phyloP scores from a whole-genome alignment of 2,329 filamentous ascomycete species.

The Trichoderma citrinoviride region DNA sequence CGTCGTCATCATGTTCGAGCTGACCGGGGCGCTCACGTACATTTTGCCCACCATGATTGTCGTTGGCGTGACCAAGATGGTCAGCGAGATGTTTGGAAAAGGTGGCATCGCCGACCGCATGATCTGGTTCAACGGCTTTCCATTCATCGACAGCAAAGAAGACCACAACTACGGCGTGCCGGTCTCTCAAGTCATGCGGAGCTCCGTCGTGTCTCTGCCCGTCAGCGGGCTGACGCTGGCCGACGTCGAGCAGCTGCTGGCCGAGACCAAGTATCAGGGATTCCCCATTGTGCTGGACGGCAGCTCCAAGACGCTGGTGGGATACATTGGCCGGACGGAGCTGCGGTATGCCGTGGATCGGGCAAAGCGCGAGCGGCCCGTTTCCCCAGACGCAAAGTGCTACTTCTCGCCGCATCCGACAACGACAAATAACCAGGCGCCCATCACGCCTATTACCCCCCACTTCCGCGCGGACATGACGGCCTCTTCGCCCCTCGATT shows the following conservation, averaged over 20 bases:
- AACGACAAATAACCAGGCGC: slow-evolving; percentile 26
- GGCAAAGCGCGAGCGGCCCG: slow-evolving; percentile 64
- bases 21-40: slow-evolving; percentile 95
- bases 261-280: slow-evolving; percentile 80
- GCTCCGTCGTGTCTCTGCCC: slow-evolving; percentile 70
- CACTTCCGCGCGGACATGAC: slow-evolving; percentile 58
- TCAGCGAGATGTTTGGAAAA: slow-evolving; percentile 87
- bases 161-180: slow-evolving; percentile 95
- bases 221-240: slow-evolving; percentile 70
- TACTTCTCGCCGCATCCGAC: slow-evolving; percentile 59
- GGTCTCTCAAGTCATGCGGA: slow-evolving; percentile 86
- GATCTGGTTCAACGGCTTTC: slow-evolving; percentile 98
- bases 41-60: slow-evolving; percentile 99
- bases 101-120: slow-evolving; percentile 96
- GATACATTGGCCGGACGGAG: slow-evolving; percentile 91
- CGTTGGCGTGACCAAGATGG: slow-evolving; percentile 91
- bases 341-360: slow-evolving; percentile 86
- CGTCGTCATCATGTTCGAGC: slow-evolving; percentile 98
- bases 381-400: slow-evolving; percentile 69
- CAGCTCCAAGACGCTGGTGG: slow-evolving; percentile 69
- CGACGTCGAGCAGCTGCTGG: slow-evolving; percentile 73
- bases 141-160: slow-evolving; percentile 95
- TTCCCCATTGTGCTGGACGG: slow-evolving; percentile 85
- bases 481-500: slow-evolving; percentile 64
- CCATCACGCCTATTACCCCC: slow-evolving; percentile 41